These are phyloP conservation scores for Verticillium longisporum DNA, from an alignment of 2,329 filamentous ascomycete species.

Conservation along the genomic window DNA sequence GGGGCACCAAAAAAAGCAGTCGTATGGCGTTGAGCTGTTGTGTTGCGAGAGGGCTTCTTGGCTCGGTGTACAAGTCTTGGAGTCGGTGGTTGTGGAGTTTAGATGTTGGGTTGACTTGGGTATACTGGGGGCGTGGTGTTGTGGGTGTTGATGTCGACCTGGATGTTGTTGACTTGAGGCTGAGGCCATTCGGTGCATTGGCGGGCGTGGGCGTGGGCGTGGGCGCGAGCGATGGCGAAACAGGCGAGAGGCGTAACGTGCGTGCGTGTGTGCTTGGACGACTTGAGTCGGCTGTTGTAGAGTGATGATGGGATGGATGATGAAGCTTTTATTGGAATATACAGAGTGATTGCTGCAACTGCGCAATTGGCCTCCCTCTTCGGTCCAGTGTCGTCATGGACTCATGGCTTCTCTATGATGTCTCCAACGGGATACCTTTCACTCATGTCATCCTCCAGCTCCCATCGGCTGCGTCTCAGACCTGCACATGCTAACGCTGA, in stretches of 20 bases:
- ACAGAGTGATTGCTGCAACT: neutral
- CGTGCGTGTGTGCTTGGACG: neutral
- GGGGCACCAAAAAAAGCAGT: neutral
- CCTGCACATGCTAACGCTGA: neutral
- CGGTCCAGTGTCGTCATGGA: neutral
- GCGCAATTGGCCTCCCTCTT: neutral
- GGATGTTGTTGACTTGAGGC: neutral
- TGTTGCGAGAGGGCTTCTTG: neutral
- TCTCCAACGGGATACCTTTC: neutral
- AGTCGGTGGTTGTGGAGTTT: neutral
- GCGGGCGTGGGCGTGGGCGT: neutral
- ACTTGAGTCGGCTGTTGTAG: neutral
- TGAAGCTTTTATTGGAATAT: neutral
- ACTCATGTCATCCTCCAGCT: neutral
- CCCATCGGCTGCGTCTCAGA: neutral
- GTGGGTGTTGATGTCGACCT: neutral
- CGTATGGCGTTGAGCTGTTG: neutral
- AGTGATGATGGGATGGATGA: neutral
- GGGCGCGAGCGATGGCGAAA: too few relatives aligned
- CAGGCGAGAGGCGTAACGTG: too few relatives aligned
- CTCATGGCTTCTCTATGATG: neutral
- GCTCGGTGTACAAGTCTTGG: neutral
- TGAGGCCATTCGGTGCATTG: neutral
- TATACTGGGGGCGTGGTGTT: neutral
- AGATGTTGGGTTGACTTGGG: neutral